Evolutionary conservation across 805 yeast genomes (phyloP).

Genomic region (Kodamaea laetipori): DNA sequence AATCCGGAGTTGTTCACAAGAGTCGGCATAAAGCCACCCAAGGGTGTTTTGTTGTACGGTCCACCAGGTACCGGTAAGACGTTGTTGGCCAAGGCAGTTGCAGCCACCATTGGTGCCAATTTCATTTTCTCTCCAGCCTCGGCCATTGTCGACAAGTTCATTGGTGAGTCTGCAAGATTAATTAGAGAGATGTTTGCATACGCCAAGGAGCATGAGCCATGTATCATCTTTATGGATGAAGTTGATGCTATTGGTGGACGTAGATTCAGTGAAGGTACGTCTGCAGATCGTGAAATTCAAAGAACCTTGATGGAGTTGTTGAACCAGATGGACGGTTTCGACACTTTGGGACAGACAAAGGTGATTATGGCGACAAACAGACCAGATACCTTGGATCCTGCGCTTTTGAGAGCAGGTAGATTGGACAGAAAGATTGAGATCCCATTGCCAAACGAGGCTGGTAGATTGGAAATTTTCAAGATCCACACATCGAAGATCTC

Average conservation of each 20-base stretch:
- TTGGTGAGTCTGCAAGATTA: slow-evolving; percentile 95
- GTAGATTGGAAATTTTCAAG: slow-evolving; percentile 90
- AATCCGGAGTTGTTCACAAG: slow-evolving; percentile 94
- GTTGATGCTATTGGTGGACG: slow-evolving; percentile 99
- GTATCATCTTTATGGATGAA: slow-evolving; percentile 98
- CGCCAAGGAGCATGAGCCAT: slow-evolving; percentile 97
- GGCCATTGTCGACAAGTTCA: slow-evolving; percentile 96
- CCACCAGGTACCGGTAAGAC: slow-evolving; percentile 99
- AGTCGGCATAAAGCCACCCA: slow-evolving; percentile 98
- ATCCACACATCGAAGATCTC: slow-evolving; percentile 84
- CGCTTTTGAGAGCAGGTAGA: slow-evolving; percentile 95
- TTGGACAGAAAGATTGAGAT: slow-evolving; percentile 95
- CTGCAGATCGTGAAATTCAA: slow-evolving; percentile 98
- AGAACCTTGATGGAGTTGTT: slow-evolving; percentile 95
- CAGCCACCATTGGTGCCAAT: slow-evolving; percentile 97
- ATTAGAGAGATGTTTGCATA: slow-evolving; percentile 98
- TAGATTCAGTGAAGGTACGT: slow-evolving; percentile 95
- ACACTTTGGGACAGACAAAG: slow-evolving; percentile 93
- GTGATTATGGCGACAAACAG: slow-evolving; percentile 99
- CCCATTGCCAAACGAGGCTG: slow-evolving; percentile 93
- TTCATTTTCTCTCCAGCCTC: slow-evolving; percentile 98
- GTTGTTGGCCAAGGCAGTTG: slow-evolving; percentile 93
- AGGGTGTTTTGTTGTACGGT: slow-evolving; percentile 94
- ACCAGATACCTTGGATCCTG: slow-evolving; percentile 98
- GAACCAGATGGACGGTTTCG: slow-evolving; percentile 99